phyloP scores from a whole-genome alignment of 83 land plant species.

The Picea abies region DNA sequence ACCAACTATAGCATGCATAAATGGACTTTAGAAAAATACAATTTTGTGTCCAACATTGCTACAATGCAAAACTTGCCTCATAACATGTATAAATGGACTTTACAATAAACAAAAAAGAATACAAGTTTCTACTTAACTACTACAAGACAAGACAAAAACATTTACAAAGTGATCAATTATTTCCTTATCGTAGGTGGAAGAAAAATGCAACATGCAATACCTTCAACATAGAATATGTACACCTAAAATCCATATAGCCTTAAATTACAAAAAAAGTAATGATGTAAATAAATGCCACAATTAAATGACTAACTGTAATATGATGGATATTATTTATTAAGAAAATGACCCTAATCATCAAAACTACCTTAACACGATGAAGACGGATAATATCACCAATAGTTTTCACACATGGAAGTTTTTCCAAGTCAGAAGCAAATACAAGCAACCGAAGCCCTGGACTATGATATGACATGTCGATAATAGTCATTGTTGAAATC shows the following conservation, averaged over 20 bases:
- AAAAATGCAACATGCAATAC: not conserved
- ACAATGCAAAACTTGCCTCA: no score
- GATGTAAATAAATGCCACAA: not conserved
- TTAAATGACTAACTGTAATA: not conserved
- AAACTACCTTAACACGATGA: slow-evolving; percentile 44
- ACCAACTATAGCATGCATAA: no score
- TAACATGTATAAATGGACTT: no score
- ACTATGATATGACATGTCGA: slow-evolving; percentile 30
- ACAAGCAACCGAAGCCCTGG: slow-evolving; percentile 31
- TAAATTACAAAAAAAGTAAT: not conserved
- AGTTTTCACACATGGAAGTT: slow-evolving; percentile 35
- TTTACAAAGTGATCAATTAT: not conserved
- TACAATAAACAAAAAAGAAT: no score
- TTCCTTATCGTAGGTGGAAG: not conserved
- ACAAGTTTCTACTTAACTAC: not conserved
- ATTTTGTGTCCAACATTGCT: no score
- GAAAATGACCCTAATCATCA: not conserved
- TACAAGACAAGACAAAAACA: not conserved
- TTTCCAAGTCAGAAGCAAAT: slow-evolving; percentile 28
- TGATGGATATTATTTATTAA: not conserved
- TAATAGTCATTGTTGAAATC: slow-evolving; percentile 32
- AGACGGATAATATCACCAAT: slow-evolving; percentile 51
- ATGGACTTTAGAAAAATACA: no score
- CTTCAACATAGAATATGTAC: no score
- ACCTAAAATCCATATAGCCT: not conserved